Conservation (phyloP, 345 rosid genomes). For the Murraya paniculata region DNA sequence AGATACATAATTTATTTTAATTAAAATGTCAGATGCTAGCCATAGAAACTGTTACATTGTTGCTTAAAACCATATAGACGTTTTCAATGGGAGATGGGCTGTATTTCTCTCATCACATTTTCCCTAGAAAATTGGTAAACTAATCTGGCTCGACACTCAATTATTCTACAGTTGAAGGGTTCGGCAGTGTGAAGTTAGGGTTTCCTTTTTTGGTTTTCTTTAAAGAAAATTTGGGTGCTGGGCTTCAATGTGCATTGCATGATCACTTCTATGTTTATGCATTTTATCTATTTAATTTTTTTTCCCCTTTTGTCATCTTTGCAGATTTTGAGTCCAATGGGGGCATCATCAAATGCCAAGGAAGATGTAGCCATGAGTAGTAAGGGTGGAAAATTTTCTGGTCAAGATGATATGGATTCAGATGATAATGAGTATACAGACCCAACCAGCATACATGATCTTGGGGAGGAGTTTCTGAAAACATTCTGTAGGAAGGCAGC, state of each 20-base stretch:
- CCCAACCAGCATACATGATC: conserved; percentile 21
- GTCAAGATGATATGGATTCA: conserved; percentile 24
- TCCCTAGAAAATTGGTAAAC: background rate
- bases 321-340: conserved; percentile 31
- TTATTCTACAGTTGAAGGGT: background rate
- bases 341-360: conserved; percentile 19
- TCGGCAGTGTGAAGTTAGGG: background rate
- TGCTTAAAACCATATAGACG: background rate
- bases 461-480: conserved; percentile 49
- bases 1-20: background rate
- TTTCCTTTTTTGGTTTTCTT: background rate
- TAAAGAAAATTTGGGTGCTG: background rate
- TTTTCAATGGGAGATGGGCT: background rate
- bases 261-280: background rate
- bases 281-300: background rate
- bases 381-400: conserved; percentile 18
- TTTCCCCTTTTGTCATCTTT: background rate
- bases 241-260: background rate
- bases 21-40: background rate
- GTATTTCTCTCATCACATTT: background rate
- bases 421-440: conserved; percentile 37
- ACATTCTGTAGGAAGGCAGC: conserved; percentile 66
- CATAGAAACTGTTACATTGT: background rate
- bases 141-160: background rate
- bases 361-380: conserved; percentile 22